Base-by-base conservation (phyloP, 768 basidiomycete genomes). In the Gelatoporia subvermispora region DNA sequence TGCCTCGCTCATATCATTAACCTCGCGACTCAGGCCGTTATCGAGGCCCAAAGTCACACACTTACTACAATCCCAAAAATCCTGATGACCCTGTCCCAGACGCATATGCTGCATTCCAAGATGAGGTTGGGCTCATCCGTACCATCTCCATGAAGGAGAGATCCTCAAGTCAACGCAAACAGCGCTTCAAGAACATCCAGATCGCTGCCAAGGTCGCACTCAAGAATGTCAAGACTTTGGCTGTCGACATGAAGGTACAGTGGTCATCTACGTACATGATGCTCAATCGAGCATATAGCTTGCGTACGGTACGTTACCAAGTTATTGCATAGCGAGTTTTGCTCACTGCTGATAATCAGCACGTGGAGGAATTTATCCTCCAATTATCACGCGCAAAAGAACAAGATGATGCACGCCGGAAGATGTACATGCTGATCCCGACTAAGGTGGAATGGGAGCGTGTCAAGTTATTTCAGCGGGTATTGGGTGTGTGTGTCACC, bases 131-230 rank as follows among this genome's bases (percentile, higher is more conserved):
- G 0, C 50, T 66, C 2, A 51, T 68, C 1, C 56, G 62, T 3
- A 55, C 58, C 0, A 60, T 66, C 15, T 38, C 20, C 8, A 55
- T 62, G 9, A 65, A 65, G 64, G 60, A 55, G 20, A 51, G 57
- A 3, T 67, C 63, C 3, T 67, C 63, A 8, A 49, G 50, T 2
- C 59, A 68, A 21, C 56, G 59, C 13, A 64, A 67, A 45, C 53
- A 60, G 31, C 35, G 57, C 0, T 65, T 60, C 48, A 24, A 16
- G 11, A 23, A 43, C 2, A 43, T 66, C 8, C 64, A 64, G 41
- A 17, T 11, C 8, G 10, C 34, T 2, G 35, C 18, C 5, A 42
- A 40, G 8, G 35, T 52, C 1, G 23, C 22, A 8, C 9, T 24
- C 5, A 18, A 44, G 43, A 8, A 38, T 35, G 35, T 52, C 18